These are phyloP conservation scores for Sporothrix globosa DNA, from an alignment of 2,329 filamentous ascomycete species.

Conservation along the genomic window DNA sequence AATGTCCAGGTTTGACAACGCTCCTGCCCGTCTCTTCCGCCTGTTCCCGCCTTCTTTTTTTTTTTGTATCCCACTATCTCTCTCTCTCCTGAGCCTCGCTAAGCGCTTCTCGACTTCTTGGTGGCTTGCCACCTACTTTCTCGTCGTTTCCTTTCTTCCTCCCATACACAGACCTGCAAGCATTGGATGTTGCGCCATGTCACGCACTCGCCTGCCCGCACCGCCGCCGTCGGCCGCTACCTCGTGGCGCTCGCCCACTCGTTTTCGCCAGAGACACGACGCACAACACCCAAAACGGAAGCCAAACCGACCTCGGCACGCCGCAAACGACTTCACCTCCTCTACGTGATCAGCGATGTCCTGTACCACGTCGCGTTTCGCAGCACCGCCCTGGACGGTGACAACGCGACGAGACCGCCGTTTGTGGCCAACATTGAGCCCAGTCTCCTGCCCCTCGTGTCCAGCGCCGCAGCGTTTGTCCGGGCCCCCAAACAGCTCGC, in stretches of 20 bases:
- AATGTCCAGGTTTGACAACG: conserved; percentile 82
- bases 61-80: conserved; percentile 23
- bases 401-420: conserved; percentile 42
- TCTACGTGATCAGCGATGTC: conserved; percentile 79
- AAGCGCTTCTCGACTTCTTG: conserved; percentile 9
- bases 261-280: conserved; percentile 43
- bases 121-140: conserved; percentile 22
- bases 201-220: conserved; percentile 66
- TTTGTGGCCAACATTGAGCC: conserved; percentile 62
- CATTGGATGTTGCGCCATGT: conserved; percentile 78
- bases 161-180: conserved; percentile 74
- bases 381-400: conserved; percentile 35
- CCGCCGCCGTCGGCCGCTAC: conserved; percentile 73
- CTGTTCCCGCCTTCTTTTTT: not conserved
- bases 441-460: conserved; percentile 64
- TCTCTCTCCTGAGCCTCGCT: not conserved
- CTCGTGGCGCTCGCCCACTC: conserved; percentile 69
- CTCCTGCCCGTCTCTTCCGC: not conserved
- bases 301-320: conserved; percentile 49
- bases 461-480: conserved; percentile 59
- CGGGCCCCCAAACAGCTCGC: conserved; percentile 66
- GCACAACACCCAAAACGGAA: conserved; percentile 35
- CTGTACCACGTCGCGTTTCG: conserved; percentile 68
- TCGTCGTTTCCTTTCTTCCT: conserved; percentile 33
- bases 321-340: conserved; percentile 71